A percentile compares a stretch with the other conserved stretches of the same genome.
These are phyloP conservation scores for Bimuria novae-zelandiae DNA, from an alignment of 2,329 filamentous ascomycete species.

Conservation along the genomic window DNA sequence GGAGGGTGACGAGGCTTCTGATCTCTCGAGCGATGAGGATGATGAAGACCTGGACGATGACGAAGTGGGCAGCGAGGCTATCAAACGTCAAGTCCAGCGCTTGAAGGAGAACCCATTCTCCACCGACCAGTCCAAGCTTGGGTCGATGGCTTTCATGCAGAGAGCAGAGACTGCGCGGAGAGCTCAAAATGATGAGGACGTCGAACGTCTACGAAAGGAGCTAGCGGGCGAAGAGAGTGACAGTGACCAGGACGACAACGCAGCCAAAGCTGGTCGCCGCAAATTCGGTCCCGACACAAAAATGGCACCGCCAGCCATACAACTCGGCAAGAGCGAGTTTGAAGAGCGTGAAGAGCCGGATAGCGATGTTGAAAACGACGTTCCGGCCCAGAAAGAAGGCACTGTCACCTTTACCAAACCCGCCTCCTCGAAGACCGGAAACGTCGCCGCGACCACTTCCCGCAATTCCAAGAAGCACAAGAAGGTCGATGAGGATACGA, in stretches of 20 bases:
- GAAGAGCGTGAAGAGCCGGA: conserved; percentile 63
- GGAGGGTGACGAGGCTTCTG: conserved; percentile 53
- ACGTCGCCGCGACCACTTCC: conserved; percentile 37
- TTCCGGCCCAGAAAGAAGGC: conserved; percentile 37
- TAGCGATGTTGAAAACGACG: conserved; percentile 38
- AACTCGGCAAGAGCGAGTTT: conserved; percentile 57
- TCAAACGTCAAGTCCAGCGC: conserved; percentile 44
- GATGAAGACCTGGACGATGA: conserved; percentile 64
- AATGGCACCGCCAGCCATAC: conserved; percentile 34
- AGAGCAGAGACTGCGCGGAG: conserved; percentile 80
- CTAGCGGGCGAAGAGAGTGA: conserved; percentile 65
- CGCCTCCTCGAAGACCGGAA: conserved; percentile 12
- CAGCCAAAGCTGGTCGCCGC: conserved; percentile 69
- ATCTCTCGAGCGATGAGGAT: conserved; percentile 55
- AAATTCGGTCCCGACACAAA: conserved; percentile 64
- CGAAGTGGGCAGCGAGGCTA: conserved; percentile 55
- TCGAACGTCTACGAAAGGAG: conserved; percentile 64
- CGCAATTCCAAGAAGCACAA: conserved; percentile 39
- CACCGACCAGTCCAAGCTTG: conserved; percentile 68
- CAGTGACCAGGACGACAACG: conserved; percentile 56
- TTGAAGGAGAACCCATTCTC: conserved; percentile 55
- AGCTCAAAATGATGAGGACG: conserved; percentile 77
- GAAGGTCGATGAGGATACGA: conserved; percentile 20
- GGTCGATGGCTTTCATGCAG: conserved; percentile 92
- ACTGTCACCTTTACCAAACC: conserved; percentile 23